These are phyloP conservation scores for Auricularia auricula-judae DNA, from an alignment of 768 basidiomycete species.

Conservation along the genomic window DNA sequence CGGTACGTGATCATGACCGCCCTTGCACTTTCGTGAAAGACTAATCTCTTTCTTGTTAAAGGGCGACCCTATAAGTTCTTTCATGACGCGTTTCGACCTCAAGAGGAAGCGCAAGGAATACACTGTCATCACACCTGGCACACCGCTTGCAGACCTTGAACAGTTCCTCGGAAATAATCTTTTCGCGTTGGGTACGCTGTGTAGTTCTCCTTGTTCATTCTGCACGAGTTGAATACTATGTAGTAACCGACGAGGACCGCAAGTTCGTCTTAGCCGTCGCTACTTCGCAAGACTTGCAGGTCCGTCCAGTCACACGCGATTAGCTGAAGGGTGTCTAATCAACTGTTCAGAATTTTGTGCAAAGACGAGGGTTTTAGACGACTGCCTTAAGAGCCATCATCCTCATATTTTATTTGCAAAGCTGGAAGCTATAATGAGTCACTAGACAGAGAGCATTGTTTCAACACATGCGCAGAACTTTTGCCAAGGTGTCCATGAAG, in stretches of 20 bases:
- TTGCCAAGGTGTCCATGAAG: no score
- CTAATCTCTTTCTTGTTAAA: slow-evolving; percentile 15
- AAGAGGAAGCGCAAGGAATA: slow-evolving; percentile 48
- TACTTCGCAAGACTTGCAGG: slow-evolving; percentile 63
- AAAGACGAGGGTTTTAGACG: slow-evolving; percentile 33
- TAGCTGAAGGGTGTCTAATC: background rate
- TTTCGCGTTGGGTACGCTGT: slow-evolving; percentile 57
- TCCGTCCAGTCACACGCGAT: slow-evolving; percentile 1
- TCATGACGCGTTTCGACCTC: slow-evolving; percentile 69
- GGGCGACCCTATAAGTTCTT: slow-evolving; percentile 58
- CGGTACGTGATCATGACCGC: slow-evolving; percentile 34
- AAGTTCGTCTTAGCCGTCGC: slow-evolving; percentile 80
- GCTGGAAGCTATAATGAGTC: background rate
- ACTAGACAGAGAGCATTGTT: background rate
- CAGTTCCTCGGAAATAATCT: slow-evolving; percentile 60
- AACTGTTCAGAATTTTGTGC: slow-evolving; percentile 32
- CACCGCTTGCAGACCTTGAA: slow-evolving; percentile 73
- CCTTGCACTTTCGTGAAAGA: no score
- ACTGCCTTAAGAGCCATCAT: background rate
- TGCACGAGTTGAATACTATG: background rate
- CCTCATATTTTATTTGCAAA: background rate
- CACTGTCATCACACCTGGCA: slow-evolving; percentile 68
- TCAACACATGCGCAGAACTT: background rate
- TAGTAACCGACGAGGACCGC: slow-evolving; percentile 73
- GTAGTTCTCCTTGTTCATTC: background rate